phyloP scores from a whole-genome alignment of 2,329 filamentous ascomycete species.

The Fusarium longipes region DNA sequence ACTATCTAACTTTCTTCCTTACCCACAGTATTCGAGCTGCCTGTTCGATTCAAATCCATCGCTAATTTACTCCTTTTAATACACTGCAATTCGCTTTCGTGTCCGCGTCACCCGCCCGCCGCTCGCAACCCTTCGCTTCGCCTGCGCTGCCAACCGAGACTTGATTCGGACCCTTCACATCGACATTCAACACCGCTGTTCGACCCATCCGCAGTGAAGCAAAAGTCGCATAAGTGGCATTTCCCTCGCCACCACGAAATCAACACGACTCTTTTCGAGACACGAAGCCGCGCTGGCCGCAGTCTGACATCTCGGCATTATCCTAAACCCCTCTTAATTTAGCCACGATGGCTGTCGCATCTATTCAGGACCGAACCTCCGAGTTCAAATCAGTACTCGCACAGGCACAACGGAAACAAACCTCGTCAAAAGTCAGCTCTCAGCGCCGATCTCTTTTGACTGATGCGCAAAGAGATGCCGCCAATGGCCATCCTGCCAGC shows the following conservation, averaged over 20 bases:
- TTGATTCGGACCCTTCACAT: slow-evolving; percentile 28
- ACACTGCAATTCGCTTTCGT: slow-evolving; percentile 27
- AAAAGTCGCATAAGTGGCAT: slow-evolving; percentile 22
- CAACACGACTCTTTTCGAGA: slow-evolving; percentile 27
- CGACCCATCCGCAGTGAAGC: slow-evolving; percentile 7
- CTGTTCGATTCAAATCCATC: slow-evolving; percentile 9
- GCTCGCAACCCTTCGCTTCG: slow-evolving; percentile 7
- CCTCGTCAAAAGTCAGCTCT: slow-evolving; percentile 78
- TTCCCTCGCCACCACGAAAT: not conserved
- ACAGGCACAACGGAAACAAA: slow-evolving; percentile 84
- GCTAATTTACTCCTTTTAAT: slow-evolving; percentile 30
- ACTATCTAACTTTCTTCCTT: slow-evolving; percentile 19
- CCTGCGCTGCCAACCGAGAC: slow-evolving; percentile 31
- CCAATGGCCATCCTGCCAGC: slow-evolving; percentile 60
- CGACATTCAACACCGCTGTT: slow-evolving; percentile 15
- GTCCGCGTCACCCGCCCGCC: slow-evolving; percentile 30
- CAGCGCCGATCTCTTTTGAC: slow-evolving; percentile 85
- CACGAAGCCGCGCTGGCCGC: slow-evolving; percentile 53
- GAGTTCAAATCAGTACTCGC: slow-evolving; percentile 94
- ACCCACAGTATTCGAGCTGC: slow-evolving; percentile 10
- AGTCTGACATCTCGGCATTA: slow-evolving; percentile 38
- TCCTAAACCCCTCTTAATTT: slow-evolving; percentile 31
- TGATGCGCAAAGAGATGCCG: slow-evolving; percentile 75
- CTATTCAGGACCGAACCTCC: slow-evolving; percentile 94
- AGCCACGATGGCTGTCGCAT: slow-evolving; percentile 69